These are phyloP conservation scores for Leishmania lainsoni DNA, from an alignment of 208 protist species.

Conservation along the genomic window DNA sequence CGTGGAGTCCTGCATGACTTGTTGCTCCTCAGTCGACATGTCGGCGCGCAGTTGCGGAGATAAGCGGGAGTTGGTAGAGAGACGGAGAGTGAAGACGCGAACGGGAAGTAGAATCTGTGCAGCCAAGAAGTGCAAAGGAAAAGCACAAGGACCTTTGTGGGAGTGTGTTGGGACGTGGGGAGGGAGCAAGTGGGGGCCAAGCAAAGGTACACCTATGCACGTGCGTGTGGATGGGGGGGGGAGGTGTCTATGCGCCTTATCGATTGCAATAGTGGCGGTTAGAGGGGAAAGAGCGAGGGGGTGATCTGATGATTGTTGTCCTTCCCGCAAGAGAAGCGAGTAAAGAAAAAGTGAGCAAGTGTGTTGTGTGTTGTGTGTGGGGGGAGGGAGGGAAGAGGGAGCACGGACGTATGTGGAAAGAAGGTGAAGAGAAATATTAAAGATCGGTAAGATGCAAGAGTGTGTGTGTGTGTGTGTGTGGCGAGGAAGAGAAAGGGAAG, in stretches of 20 bases:
- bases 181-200: not conserved
- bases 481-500: not conserved
- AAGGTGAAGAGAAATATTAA: not conserved
- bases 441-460: not conserved
- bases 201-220: not conserved
- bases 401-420: not conserved
- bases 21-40: slow-evolving; percentile 6
- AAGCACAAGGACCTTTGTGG: not conserved
- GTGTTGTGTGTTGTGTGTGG: not conserved
- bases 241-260: not conserved
- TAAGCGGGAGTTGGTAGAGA: not conserved
- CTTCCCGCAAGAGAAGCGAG: not conserved
- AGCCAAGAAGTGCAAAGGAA: not conserved
- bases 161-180: not conserved
- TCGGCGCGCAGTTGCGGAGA: not conserved
- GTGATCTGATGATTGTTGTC: not conserved
- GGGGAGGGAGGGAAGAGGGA: not conserved
- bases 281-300: not conserved
- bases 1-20: not conserved
- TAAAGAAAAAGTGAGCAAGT: not conserved
- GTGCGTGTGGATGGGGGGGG: not conserved
- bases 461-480: not conserved
- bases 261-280: not conserved
- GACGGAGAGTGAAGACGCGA: not conserved
- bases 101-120: not conserved